Base-by-base conservation (phyloP, 768 basidiomycete genomes). In the Chalciporus piperatus region DNA sequence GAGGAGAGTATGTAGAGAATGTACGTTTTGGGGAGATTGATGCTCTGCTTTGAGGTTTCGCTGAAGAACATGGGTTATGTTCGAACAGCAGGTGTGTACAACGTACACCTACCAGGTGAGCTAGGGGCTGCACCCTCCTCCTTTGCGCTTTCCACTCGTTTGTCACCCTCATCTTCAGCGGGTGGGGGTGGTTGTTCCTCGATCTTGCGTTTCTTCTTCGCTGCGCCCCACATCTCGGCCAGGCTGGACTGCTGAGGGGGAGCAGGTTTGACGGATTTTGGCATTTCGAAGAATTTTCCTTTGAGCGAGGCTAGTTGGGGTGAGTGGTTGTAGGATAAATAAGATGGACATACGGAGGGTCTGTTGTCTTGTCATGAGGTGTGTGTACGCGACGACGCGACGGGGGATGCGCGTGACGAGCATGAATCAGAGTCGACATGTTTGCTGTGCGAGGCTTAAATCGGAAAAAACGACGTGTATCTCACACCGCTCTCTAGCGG, bases 231-330 rank as follows among this genome's bases (percentile, higher is more conserved):
- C 73, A 89, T 76, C 48, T 90, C 87, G 50, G 80, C 76, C 35
- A 93, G 78, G 60, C 74, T 90, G n/a, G 89, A 75, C 65, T 93
- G 90, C 51, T 89, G 88, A 7, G 85, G 82, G 0, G 86, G 85
- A 3, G 84, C 67, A 25, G 80, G 65, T 68, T 88, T 90, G n/a
- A 63, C 57, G 25, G 76, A 76, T 56, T 77, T 77, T 0, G 90
- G 87, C 86, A 90, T 87, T 51, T 77, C 74, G 49, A 91, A 82
- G 56, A 90, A 92, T 62, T 81, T 88, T 33, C 83, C 89, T 92
- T 55, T 9, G 33, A 30, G 35, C 28, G 38, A 39, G 3, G 14
- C 17, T 33, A 45, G 37, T 17, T 27, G 44, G 22, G 35, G 37
- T 50, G 42, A 46, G 27, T 1, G 27, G 17, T 17, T 20, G 37